A percentile compares a stretch with the other conserved stretches of the same genome.
These are phyloP conservation scores for Guadua angustifolia DNA, from an alignment of 176 grass and related monocot species.

Conservation along the genomic window DNA sequence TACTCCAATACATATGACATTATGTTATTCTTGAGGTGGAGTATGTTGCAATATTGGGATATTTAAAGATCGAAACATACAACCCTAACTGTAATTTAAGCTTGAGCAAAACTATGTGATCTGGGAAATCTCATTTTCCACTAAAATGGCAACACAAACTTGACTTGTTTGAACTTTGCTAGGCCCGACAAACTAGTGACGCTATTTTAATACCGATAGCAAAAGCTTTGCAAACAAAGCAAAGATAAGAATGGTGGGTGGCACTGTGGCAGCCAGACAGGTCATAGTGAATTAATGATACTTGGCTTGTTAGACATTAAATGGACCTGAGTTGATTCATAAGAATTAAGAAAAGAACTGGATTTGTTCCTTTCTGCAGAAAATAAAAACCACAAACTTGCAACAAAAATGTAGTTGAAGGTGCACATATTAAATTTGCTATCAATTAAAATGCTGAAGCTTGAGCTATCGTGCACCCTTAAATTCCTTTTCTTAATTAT, in stretches of 20 bases:
- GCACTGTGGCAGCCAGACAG: background rate
- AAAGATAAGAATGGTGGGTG: background rate
- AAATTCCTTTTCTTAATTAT: background rate
- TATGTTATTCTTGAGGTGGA: background rate
- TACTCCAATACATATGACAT: background rate
- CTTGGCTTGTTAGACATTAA: background rate
- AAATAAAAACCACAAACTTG: slow-evolving; percentile 3
- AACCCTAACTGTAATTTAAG: background rate
- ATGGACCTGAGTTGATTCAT: background rate
- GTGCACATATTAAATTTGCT: background rate
- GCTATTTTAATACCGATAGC: background rate
- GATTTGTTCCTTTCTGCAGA: background rate
- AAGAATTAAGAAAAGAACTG: background rate
- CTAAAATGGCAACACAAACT: background rate
- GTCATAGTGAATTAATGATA: background rate
- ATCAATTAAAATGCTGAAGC: background rate
- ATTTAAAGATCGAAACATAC: background rate
- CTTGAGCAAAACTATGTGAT: background rate
- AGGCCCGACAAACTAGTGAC: background rate
- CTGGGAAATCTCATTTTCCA: background rate
- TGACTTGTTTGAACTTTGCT: background rate
- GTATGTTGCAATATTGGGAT: background rate
- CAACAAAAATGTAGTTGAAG: background rate
- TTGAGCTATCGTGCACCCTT: background rate
- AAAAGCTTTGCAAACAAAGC: background rate